These are phyloP conservation scores for Nadsonia fulvescens DNA, from an alignment of 805 yeast species.

Conservation along the genomic window DNA sequence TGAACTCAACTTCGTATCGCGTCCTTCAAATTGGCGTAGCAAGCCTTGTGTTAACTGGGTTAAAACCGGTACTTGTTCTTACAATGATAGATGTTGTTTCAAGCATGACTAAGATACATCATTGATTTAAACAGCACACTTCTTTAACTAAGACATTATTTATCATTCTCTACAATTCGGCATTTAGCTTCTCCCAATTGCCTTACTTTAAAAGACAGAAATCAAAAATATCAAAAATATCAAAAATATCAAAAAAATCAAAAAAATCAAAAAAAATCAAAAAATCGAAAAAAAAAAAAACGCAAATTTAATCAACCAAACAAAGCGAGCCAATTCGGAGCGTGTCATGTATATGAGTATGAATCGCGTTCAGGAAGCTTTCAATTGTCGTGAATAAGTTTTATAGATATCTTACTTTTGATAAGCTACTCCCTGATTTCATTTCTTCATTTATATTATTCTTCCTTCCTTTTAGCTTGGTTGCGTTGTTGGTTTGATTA, in stretches of 20 bases:
- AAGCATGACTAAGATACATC: slow-evolving; percentile 41
- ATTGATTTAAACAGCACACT: slow-evolving; percentile 8
- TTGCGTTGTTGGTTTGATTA: too few species aligned
- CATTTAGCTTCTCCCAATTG: not conserved
- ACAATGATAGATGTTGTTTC: slow-evolving; percentile 84
- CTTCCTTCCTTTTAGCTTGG: too few species aligned
- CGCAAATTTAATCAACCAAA: not conserved
- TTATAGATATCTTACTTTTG: too few species aligned
- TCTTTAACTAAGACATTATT: not conserved
- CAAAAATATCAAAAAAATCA: not conserved
- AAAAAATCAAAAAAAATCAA: not conserved
- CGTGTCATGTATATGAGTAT: slow-evolving; percentile 17
- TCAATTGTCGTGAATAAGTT: too few species aligned
- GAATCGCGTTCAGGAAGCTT: too few species aligned
- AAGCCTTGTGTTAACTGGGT: slow-evolving; percentile 84
- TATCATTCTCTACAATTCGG: not conserved
- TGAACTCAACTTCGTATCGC: slow-evolving; percentile 54
- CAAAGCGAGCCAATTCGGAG: slow-evolving; percentile 7
- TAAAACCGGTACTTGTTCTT: slow-evolving; percentile 64
- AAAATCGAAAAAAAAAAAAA: not conserved
- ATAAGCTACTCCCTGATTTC: too few species aligned
- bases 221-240: slow-evolving; percentile 1
- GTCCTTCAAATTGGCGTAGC: slow-evolving; percentile 76
- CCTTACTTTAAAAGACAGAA: not conserved
- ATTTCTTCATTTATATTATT: too few species aligned